Base-by-base conservation (phyloP, 805 yeast species). In the Ogataea paraovalis region DNA sequence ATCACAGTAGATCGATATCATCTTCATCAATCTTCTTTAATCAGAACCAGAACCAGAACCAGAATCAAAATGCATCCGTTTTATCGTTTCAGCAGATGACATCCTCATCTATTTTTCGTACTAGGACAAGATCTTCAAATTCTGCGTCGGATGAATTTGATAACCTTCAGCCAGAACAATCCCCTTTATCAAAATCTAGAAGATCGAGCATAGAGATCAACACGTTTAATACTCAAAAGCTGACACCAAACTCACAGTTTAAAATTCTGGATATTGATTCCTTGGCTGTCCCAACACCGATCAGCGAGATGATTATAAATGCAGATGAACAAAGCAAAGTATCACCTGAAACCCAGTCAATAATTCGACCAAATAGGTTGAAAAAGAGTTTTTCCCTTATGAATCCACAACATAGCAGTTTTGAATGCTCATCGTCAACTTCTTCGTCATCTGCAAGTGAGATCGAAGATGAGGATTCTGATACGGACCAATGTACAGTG, bases 341-440 rank as follows among this genome's bases (percentile, higher is more conserved):
- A 3, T 56, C 60, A 2, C 60, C 61, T 1, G 60, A 54, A 44
- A 55, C 61, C 7, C 49, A 51, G 25, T 46, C 59, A 16, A 50
- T 56, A 16, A 54, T 57, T 34, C 46, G 46, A 40, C 49, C 44
- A 39, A 51, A 48, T 44, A 52, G 39, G 22, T 42, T 57, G 46
- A 57, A 56, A 27, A 57, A 57, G 45, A 57, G 61, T 43, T 57
- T 57, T 37, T 57, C 61, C 28, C 37, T 56, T 18, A 54, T 56
- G 38, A 56, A 52, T 34, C 54, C 55, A n/a, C 57, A 53, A 42
- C 56, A 58, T 46, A 46, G 40, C 34, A 47, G 55, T 47, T 44
- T 54, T 40, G 51, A 55, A 18, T 39, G 33, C 7, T 33, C 51
- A 16, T 45, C 50, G 16, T 50, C 51, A 3, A 49, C 55, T 6